Evolutionary conservation across 1,284 basidiomycete genomes (phyloP).

Genomic region (Schizophyllum commune): DNA sequence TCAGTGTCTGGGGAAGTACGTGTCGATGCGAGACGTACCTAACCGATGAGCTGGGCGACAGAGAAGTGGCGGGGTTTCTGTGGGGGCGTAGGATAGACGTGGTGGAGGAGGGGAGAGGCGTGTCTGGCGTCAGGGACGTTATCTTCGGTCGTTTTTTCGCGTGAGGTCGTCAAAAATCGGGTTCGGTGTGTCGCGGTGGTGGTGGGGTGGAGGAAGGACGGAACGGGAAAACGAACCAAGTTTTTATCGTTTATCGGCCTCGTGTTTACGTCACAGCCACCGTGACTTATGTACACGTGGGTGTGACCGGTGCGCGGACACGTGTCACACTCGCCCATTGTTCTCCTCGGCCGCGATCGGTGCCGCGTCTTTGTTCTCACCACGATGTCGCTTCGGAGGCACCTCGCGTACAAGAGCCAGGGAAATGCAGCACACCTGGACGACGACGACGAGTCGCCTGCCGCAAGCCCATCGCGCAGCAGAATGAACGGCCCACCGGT

Average conservation of each 20-base stretch:
- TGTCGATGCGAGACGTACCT: slow-evolving; percentile 17
- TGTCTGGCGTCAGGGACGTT: background rate
- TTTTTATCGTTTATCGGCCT: background rate
- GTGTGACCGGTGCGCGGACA: background rate
- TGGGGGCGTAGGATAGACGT: slow-evolving; percentile 56
- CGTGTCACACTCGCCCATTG: background rate
- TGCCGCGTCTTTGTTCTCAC: background rate
- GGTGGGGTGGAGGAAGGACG: background rate
- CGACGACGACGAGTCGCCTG: background rate
- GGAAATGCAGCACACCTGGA: background rate
- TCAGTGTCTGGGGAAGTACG: slow-evolving; percentile 4
- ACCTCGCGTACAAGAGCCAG: background rate
- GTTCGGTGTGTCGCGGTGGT: background rate
- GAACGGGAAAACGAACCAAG: background rate
- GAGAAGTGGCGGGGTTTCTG: slow-evolving; percentile 45
- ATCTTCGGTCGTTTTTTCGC: background rate
- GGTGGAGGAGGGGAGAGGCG: slow-evolving; percentile 27
- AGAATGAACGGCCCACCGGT: background rate
- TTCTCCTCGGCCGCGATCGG: background rate
- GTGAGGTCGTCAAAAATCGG: background rate
- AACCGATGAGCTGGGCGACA: slow-evolving; percentile 68
- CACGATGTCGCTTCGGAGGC: background rate
- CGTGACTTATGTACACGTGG: background rate
- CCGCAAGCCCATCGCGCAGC: background rate
- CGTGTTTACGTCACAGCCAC: background rate